These are phyloP conservation scores for Jaminaea rosea DNA, from an alignment of 1,284 basidiomycete genomes.

Conservation along the genomic window DNA sequence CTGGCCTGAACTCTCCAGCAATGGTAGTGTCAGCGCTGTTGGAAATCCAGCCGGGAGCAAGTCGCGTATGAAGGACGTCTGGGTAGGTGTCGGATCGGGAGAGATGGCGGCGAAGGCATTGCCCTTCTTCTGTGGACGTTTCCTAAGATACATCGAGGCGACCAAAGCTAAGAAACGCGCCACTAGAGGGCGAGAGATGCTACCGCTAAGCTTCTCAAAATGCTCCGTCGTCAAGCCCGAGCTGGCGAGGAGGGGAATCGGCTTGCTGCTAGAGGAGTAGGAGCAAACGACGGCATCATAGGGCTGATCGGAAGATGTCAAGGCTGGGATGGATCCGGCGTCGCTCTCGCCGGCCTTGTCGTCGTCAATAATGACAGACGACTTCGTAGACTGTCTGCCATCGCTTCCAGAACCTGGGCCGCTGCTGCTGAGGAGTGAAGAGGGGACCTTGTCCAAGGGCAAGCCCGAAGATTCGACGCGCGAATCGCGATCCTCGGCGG, in stretches of 20 bases:
- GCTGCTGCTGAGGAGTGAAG: not conserved
- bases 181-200: not conserved
- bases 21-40: not conserved
- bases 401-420: not conserved
- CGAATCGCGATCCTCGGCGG: not conserved
- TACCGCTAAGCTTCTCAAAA: not conserved
- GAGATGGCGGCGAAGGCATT: no score
- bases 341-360: not conserved
- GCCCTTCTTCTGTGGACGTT: no score
- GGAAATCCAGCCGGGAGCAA: not conserved
- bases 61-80: not conserved
- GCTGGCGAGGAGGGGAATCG: slow-evolving; percentile 1
- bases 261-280: not conserved
- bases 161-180: slow-evolving; percentile 1
- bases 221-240: not conserved
- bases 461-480: not conserved
- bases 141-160: no score
- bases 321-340: not conserved
- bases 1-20: not conserved
- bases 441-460: not conserved
- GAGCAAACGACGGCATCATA: not conserved
- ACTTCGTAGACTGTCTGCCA: not conserved
- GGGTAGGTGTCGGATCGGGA: not conserved
- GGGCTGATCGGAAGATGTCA: not conserved
- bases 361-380: not conserved